phyloP scores from a whole-genome alignment of 2,329 filamentous ascomycete genomes.

The Diaporthe helianthi region DNA sequence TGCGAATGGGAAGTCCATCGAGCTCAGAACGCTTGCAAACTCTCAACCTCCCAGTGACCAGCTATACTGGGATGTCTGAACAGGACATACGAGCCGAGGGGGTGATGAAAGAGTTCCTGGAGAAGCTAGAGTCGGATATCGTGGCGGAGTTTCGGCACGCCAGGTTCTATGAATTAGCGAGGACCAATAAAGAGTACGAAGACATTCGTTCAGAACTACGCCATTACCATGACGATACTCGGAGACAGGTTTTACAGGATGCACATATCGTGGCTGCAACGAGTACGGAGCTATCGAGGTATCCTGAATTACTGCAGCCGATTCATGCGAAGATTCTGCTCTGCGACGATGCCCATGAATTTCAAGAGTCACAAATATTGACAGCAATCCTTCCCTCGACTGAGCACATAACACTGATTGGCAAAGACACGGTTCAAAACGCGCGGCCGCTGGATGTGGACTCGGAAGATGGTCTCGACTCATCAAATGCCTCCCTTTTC shows the following conservation, averaged over 20 bases:
- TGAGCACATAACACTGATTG: slow-evolving; percentile 69
- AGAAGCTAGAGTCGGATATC: not conserved
- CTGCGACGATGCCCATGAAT: slow-evolving; percentile 73
- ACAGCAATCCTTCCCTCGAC: slow-evolving; percentile 65
- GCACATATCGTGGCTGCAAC: slow-evolving; percentile 64
- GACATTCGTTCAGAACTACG: not conserved
- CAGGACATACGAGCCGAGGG: slow-evolving; percentile 33
- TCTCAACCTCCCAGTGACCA: slow-evolving; percentile 52
- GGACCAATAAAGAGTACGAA: slow-evolving; percentile 30
- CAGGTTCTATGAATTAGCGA: slow-evolving; percentile 30
- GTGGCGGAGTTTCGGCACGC: slow-evolving; percentile 37
- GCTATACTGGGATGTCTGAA: not conserved
- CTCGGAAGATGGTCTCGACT: slow-evolving; percentile 54
- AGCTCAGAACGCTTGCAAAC: slow-evolving; percentile 59
- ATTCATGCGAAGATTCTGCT: slow-evolving; percentile 63
- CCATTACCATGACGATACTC: slow-evolving; percentile 40
- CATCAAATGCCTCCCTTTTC: slow-evolving; percentile 66
- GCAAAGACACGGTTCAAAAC: slow-evolving; percentile 66
- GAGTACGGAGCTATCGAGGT: slow-evolving; percentile 63
- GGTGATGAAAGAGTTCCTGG: slow-evolving; percentile 42
- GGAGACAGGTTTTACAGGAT: slow-evolving; percentile 47
- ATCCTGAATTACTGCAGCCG: slow-evolving; percentile 55
- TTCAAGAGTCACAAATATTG: slow-evolving; percentile 69
- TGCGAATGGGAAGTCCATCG: slow-evolving; percentile 67
- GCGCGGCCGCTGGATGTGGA: slow-evolving; percentile 60